These are phyloP conservation scores for Suillus occidentalis DNA, from an alignment of 768 basidiomycete genomes.

Conservation along the genomic window DNA sequence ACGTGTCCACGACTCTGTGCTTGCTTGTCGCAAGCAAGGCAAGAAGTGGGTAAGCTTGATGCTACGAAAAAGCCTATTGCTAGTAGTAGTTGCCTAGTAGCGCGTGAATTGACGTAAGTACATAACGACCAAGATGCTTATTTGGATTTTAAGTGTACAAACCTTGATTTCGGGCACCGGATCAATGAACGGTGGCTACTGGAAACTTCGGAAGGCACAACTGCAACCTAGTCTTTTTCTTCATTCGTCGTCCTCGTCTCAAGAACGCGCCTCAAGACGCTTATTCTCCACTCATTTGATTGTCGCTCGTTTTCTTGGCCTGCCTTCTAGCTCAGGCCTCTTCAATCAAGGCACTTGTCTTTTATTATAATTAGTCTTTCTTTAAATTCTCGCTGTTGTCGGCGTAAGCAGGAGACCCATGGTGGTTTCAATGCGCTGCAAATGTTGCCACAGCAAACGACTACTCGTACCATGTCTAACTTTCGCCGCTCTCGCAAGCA, in stretches of 20 bases:
- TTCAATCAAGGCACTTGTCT: background rate
- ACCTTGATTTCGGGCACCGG: background rate
- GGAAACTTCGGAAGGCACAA: background rate
- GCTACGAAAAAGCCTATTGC: no score
- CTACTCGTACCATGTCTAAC: background rate
- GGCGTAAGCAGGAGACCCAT: conserved; percentile 5
- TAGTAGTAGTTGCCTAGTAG: background rate
- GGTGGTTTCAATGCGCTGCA: conserved; percentile 4
- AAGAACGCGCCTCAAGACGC: background rate
- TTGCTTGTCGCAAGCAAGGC: no score
- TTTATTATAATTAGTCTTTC: background rate
- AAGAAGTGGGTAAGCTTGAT: no score
- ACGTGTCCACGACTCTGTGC: no score
- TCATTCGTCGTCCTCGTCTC: background rate
- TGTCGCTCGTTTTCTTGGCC: background rate
- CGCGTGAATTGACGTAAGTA: background rate
- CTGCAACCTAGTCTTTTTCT: conserved; percentile 1
- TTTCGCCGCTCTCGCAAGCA: background rate
- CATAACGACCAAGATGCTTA: background rate
- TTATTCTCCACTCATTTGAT: background rate
- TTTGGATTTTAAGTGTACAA: background rate
- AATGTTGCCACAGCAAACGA: background rate
- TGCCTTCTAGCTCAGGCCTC: background rate
- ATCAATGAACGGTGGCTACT: background rate
- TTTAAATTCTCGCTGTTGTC: background rate